Conservation (phyloP, 202 grass and related monocot species). For the Musa balbisiana region DNA sequence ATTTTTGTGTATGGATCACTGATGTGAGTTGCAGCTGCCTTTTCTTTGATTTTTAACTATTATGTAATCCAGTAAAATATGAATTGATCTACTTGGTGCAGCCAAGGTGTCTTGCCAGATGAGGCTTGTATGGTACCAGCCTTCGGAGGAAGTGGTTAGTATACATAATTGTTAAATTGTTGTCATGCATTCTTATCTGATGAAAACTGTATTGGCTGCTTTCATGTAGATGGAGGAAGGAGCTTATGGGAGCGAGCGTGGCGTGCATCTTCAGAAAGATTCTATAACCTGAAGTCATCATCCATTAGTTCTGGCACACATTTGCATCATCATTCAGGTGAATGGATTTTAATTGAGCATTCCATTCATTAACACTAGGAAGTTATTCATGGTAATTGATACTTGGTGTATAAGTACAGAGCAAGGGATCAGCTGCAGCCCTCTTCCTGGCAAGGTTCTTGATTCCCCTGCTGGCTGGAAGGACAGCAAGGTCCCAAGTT, state of each 20-base stretch:
- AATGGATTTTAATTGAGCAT: conserved; percentile 6
- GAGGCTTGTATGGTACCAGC: conserved; percentile 93
- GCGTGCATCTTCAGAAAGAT: conserved; percentile 57
- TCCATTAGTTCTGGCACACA: conserved; percentile 51
- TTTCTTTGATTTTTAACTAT: conserved; percentile 28
- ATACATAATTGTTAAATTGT: conserved; percentile 15
- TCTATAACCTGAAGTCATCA: conserved; percentile 58
- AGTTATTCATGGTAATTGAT: conserved; percentile 13
- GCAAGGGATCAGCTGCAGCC: conserved; percentile 14
- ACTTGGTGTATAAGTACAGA: conserved; percentile 24
- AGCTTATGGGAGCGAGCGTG: conserved; percentile 66
- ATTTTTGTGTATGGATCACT: conserved; percentile 99
- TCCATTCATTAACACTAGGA: neutral
- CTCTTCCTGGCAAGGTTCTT: conserved; percentile 25
- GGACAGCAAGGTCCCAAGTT: conserved; percentile 42
- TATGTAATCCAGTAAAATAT: conserved; percentile 11
- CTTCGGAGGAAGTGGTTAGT: conserved; percentile 87
- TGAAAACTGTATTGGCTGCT: conserved; percentile 16
- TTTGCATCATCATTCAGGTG: conserved; percentile 53
- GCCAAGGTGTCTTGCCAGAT: conserved; percentile 77
- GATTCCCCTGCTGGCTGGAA: conserved; percentile 34
- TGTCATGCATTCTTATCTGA: conserved; percentile 11
- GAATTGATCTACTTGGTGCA: conserved; percentile 41
- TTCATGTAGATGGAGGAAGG: conserved; percentile 42
- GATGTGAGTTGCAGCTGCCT: conserved; percentile 56